These are phyloP conservation scores for Wickerhamomyces sp. DNA, from an alignment of 1,139 yeast genomes.

Conservation along the genomic window DNA sequence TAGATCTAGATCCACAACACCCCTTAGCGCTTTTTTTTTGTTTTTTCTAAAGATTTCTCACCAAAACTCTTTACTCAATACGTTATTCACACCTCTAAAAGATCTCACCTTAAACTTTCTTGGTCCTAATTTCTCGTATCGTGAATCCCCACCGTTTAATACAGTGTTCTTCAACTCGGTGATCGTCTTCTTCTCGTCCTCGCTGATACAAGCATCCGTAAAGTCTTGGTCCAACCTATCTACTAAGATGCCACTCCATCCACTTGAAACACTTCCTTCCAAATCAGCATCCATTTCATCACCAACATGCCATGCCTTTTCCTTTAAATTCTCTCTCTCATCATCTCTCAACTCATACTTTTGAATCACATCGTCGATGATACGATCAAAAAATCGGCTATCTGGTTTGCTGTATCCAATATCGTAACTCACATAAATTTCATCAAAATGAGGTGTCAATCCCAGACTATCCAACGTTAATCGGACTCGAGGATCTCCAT, in stretches of 20 bases:
- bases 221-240: conserved; percentile 33
- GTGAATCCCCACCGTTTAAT: no score
- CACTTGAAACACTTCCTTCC: conserved; percentile 45
- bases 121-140: conserved; percentile 39
- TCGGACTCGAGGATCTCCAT: conserved; percentile 52
- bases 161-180: conserved; percentile 10
- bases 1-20: no score
- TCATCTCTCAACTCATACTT: conserved; percentile 8
- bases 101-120: neutral
- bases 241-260: conserved; percentile 56
- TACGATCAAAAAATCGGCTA: conserved; percentile 38
- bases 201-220: conserved; percentile 3
- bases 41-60: no score
- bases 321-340: conserved; percentile 16
- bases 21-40: no score
- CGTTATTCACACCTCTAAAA: no score
- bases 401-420: conserved; percentile 50
- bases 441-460: conserved; percentile 34
- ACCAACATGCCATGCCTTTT: conserved; percentile 57
- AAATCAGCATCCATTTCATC: conserved; percentile 53
- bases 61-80: no score
- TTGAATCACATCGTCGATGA: conserved; percentile 26
- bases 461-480: conserved; percentile 42
- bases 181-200: conserved; percentile 7
- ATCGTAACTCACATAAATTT: conserved; percentile 49